Evolutionary conservation across 2,329 filamentous ascomycete species (phyloP).

Genomic region (Bretziella fagacearum): DNA sequence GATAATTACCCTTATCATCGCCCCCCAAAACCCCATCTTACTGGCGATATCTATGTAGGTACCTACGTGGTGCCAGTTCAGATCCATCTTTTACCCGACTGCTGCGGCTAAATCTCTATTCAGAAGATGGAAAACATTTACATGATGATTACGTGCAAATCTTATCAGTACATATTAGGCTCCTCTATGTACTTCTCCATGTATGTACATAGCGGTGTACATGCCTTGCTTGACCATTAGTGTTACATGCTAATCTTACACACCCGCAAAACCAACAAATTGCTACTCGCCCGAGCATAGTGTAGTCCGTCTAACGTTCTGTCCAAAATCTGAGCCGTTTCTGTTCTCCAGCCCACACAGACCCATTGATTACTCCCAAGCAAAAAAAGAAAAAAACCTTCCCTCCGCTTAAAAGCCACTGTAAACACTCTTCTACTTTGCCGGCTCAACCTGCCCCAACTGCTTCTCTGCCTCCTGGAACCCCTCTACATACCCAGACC

Average conservation of each 20-base stretch:
- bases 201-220: no score
- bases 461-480: neutral
- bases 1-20: no score
- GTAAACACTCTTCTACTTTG: neutral
- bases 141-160: no score
- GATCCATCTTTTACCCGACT: no score
- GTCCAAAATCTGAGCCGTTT: neutral
- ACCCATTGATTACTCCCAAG: neutral
- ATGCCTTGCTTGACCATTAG: no score
- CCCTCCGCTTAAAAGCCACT: neutral
- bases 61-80: no score
- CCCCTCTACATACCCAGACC: neutral
- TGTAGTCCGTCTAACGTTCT: neutral
- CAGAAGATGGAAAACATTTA: no score
- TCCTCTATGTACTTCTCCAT: no score
- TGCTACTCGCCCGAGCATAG: neutral
- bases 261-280: neutral
- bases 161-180: no score
- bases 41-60: no score
- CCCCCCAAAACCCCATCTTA: no score
- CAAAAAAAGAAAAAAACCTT: no score
- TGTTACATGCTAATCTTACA: neutral
- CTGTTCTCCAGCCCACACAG: neutral
- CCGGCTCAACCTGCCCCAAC: neutral
- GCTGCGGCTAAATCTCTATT: accelerated